A percentile compares a stretch with the other conserved stretches of the same genome.
Conservation (phyloP, 2,329 filamentous ascomycete species). For the Pezizomycotina sp. region DNA sequence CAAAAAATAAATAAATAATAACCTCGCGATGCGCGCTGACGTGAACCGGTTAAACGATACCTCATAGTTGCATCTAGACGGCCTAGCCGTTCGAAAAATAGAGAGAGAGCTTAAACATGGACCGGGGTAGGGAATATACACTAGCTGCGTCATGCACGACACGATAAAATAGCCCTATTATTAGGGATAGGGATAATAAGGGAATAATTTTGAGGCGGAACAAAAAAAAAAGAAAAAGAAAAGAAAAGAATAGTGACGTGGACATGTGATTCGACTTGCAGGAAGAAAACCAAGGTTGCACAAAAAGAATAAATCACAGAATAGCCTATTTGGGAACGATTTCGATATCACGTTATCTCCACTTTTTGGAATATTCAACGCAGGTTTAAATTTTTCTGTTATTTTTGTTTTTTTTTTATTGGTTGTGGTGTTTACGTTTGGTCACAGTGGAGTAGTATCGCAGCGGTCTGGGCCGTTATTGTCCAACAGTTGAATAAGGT, state of each 20-base stretch:
- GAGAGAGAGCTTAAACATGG: conserved; percentile 32
- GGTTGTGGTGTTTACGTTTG: too few relatives aligned
- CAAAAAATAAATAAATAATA: too few relatives aligned
- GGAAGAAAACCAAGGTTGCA: background rate
- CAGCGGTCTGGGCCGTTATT: too few relatives aligned
- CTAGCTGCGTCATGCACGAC: background rate
- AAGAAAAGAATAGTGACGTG: background rate
- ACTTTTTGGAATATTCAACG: too few relatives aligned
- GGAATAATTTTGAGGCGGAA: background rate
- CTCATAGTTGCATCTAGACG: conserved; percentile 34
- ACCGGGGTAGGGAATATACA: background rate
- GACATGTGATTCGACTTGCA: background rate
- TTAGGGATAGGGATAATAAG: background rate
- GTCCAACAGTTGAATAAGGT: too few relatives aligned
- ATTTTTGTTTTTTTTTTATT: too few relatives aligned
- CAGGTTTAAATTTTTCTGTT: too few relatives aligned
- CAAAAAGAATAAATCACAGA: background rate
- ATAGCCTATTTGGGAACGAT: background rate
- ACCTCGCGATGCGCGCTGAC: conserved; percentile 25
- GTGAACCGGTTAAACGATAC: conserved; percentile 30
- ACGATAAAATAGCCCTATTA: background rate
- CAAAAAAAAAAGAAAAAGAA: conserved; percentile 1
- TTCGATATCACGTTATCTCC: too few relatives aligned
- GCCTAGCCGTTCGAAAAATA: conserved; percentile 31
- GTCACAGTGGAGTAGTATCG: too few relatives aligned